These are phyloP conservation scores for Hirschfeldia incana DNA, from an alignment of 345 rosid species.

Conservation along the genomic window DNA sequence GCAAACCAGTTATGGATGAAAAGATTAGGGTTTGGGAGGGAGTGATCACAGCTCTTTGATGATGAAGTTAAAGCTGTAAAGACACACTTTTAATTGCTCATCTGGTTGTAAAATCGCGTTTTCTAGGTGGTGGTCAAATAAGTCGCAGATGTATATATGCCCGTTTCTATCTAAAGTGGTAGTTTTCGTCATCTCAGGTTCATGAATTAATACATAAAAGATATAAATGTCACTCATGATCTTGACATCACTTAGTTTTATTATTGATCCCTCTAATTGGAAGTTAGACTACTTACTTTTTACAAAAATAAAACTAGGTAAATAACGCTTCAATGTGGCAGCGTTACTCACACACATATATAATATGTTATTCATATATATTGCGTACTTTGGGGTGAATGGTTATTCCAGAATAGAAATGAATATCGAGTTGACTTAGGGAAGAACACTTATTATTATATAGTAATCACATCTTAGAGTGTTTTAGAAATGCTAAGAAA, in stretches of 20 bases:
- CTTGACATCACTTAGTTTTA: slow-evolving; percentile 33
- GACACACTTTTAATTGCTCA: slow-evolving; percentile 26
- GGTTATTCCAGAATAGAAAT: slow-evolving; percentile 23
- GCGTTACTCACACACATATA: neutral
- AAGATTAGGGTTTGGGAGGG: slow-evolving; percentile 24
- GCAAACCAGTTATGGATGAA: slow-evolving; percentile 50
- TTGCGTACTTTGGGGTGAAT: slow-evolving; percentile 14
- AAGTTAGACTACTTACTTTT: neutral
- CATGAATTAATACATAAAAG: neutral
- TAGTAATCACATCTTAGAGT: slow-evolving; percentile 16
- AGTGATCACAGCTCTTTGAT: slow-evolving; percentile 37
- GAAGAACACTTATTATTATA: slow-evolving; percentile 18
- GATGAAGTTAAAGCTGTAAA: slow-evolving; percentile 39
- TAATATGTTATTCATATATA: neutral
- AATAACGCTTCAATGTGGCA: neutral
- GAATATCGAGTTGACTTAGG: slow-evolving; percentile 28
- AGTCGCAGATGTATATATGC: slow-evolving; percentile 24
- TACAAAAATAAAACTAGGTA: neutral
- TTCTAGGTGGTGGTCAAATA: slow-evolving; percentile 22
- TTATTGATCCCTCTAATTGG: neutral
- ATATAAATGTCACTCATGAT: slow-evolving; percentile 26
- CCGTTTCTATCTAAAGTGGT: slow-evolving; percentile 31
- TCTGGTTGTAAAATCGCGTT: slow-evolving; percentile 36
- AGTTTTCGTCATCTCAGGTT: slow-evolving; percentile 25
- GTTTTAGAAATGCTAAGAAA: slow-evolving; percentile 6